These are phyloP conservation scores for Dicorynia guianensis DNA, from an alignment of 306 rosid species.

Conservation along the genomic window DNA sequence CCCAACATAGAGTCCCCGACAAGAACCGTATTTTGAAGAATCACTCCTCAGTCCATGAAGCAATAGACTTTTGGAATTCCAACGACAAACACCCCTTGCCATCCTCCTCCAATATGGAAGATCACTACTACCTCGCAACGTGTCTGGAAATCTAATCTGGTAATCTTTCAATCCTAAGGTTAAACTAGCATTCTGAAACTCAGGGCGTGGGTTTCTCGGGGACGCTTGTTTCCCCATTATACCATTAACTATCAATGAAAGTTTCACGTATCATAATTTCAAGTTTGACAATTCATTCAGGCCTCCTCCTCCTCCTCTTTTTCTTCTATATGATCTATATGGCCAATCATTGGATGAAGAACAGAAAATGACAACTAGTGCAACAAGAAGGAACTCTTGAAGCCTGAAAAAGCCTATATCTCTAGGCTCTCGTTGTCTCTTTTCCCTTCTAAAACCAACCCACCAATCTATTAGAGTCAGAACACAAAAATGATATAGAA, in stretches of 20 bases:
- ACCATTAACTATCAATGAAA: slow-evolving; percentile 34
- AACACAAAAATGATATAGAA: slow-evolving; percentile 24
- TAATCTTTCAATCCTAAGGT: slow-evolving; percentile 59
- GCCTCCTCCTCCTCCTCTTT: not conserved
- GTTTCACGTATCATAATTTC: slow-evolving; percentile 33
- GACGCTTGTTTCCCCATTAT: slow-evolving; percentile 60
- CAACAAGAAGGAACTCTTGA: slow-evolving; percentile 11
- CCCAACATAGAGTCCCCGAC: slow-evolving; percentile 60
- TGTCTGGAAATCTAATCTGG: slow-evolving; percentile 52
- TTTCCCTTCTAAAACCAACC: slow-evolving; percentile 44
- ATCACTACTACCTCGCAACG: slow-evolving; percentile 40
- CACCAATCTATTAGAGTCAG: slow-evolving; percentile 50
- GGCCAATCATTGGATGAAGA: slow-evolving; percentile 18
- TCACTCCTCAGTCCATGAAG: slow-evolving; percentile 61
- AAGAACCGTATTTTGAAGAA: slow-evolving; percentile 62
- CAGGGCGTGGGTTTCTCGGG: slow-evolving; percentile 56
- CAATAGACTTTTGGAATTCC: slow-evolving; percentile 60
- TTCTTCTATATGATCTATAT: not conserved
- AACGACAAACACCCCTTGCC: slow-evolving; percentile 57
- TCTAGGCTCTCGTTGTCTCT: slow-evolving; percentile 26
- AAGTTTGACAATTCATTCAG: not conserved
- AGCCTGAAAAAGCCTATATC: slow-evolving; percentile 32
- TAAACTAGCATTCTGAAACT: slow-evolving; percentile 41
- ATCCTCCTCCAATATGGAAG: slow-evolving; percentile 62
- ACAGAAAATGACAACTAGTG: slow-evolving; percentile 30